Base-by-base conservation (phyloP, 345 rosid species). In the Arabis hirsuta region DNA sequence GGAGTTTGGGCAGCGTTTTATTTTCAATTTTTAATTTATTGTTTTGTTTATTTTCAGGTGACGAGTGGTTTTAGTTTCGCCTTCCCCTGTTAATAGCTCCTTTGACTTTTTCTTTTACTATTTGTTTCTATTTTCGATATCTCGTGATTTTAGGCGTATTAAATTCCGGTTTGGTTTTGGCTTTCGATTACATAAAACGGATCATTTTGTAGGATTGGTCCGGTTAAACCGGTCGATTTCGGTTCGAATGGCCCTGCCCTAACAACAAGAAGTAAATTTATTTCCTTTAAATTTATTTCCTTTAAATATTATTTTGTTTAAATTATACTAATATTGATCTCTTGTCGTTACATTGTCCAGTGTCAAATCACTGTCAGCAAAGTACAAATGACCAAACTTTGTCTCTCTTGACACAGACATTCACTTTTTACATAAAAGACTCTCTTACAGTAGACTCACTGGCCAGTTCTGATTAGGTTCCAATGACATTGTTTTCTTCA, bases 1-100 rank as follows among this genome's bases (percentile, higher is more conserved):
- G 41, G 24, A 20, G 4, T 14, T 16, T 19, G 83, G 88, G 84
- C 85, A 83, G 67, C 3, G 3, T 8, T 39, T 44, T 43, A 0
- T 13, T 22, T 44, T 7, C 26, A 29, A 19, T 31, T 8, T 54
- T 27, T 1, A 11, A 0, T 24, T 12, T 27, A 29, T 29, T 29
- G 32, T 29, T 62, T 65, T 13, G 26, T 36, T 62, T 62, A 5
- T 22, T 45, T 31, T 32, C 67, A 62, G 67, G 38, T 52, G 42
- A 50, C 42, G 62, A n/a, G 31, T 39, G 31, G 48, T 57, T 36
- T 57, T 5, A 7, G 27, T 57, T 60, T 24, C 1, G 59, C 48
- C 71, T 43, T 68, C 32, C 52, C 41, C 61, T 11, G 61, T 54
- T 67, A 53, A 41, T 41, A 53, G 71, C 71, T 42, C 52, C 14